Base-by-base conservation (phyloP, 2,329 filamentous ascomycete species). In the Pleurostoma richardsiae region DNA sequence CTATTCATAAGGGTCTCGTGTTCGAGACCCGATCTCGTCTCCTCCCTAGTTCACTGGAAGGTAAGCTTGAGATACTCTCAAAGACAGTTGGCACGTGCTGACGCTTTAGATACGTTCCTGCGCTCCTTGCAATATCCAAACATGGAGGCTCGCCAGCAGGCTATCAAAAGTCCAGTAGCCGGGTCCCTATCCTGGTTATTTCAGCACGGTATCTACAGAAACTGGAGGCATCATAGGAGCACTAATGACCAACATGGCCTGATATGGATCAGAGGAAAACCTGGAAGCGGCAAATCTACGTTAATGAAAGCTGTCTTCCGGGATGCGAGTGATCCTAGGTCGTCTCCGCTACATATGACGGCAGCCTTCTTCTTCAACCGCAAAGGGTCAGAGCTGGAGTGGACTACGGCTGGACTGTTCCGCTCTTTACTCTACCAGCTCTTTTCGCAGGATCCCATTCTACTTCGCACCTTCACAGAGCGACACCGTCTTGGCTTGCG, bases 331-430 rank as follows among this genome's bases (percentile, higher is more conserved):
- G 8, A 8, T 36, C n/a, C 33, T 8, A 42, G 26, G 6, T 27
- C 19, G 4, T 30, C 4, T 7, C 10, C 26, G 4, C 11, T 4
- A n/a, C 40, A 28, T 41, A 30, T 28, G 6, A 40, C 44, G 3
- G 46, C 42, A 5, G 38, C 39, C 10, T 49, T 47, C 50, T 54
- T 54, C 41, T 53, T 52, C 50, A 41, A 52, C 36, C 43, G 31
- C 1, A 27, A 43, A 27, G 45, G 50, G 1, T 11, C n/a, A 8
- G 27, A 44, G 7, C n/a, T 50, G 42, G 49, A 49, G 27, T 40
- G 42, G 10, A 45, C 41, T 2, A 10, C 29, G 1, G n/a, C 30
- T 7, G 52, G 49, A 1, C 28, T 48, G 10, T 41, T 49, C 30
- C 40, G 48, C 6, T 48, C 50, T 7, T 11, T 54, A 10, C 41